Base-by-base conservation (phyloP, 768 basidiomycete genomes). In the Mycena pura region DNA sequence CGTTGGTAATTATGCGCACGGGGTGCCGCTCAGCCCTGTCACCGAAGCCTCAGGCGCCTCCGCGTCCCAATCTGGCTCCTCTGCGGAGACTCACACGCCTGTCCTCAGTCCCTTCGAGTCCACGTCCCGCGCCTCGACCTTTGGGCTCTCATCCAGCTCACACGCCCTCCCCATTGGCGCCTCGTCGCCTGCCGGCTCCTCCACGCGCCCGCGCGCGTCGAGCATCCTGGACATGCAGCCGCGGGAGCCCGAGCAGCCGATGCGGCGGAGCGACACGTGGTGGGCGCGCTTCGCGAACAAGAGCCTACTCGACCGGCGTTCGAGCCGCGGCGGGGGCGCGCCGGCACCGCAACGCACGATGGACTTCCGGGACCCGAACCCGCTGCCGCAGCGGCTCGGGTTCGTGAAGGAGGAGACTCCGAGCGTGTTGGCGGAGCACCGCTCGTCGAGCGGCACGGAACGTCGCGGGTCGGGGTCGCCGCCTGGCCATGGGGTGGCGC, bases 311-410 rank as follows among this genome's bases (percentile, higher is more conserved):
- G 90, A 91, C 63, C 82, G 86, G 38, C 78, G 80, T 24, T 60
- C 74, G 11, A 86, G 81, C 66, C 57, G 78, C 78, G n/a, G n/a
- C n/a, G 54, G 74, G 69, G 6, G 74, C 74, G 55, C 69, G 74
- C 67, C 70, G 60, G 67, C 73, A 50, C 58, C 44, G 43, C 56
- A 11, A 68, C 74, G 21, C 70, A n/a, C n/a, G n/a, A n/a, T 80
- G 14, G 88, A 92, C 21, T 84, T 95, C 69, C 84, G 91, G 21
- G 93, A 96, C 73, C 93, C 94, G 1, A 87, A 88, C 50, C 91
- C 92, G 1, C 85, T 85, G 4, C 93, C 93, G 0, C 79, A 80
- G 13, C 79, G 94, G 5, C 76, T 79, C 43, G 75, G 85, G 3
- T 86, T 91, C 51, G 82, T 85, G 55, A 85, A 90, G 71, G 80